Evolutionary conservation across 164 flowering plant species (phyloP), one percentile per base, ranked within the genome.

Genomic region (Kalanchoe fedtschenkoi): DNA sequence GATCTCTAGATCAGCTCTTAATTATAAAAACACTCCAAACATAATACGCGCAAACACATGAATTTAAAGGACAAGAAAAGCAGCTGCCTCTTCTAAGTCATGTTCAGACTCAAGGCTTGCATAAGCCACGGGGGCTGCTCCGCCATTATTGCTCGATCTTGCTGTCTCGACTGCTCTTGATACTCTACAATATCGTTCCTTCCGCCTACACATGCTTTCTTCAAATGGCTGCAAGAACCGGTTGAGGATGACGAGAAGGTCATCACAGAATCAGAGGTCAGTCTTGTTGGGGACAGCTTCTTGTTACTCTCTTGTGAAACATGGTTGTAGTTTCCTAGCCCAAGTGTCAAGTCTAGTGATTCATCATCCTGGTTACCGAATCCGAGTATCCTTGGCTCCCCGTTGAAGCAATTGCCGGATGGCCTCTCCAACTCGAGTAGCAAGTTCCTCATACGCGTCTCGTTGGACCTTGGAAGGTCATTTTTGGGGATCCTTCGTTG

Each of bases 391-490:
- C 53, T 32, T 4, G 59, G 65, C 62, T 34, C 75, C 51, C 47
- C 76, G 21, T 75, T 64, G 37, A 56, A 51, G 63, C 65, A 64
- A 17, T 74, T 77, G 21, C 66, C 81, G 0, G 77, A 82, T 13
- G 86, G 85, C 39, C 43, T 62, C 66, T 88, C 87, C 65, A 82
- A 62, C 54, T 86, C 85, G 7, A 78, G 70, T 21, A 41, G 65
- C 65, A 63, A 62, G 56, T 69, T 65, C 59, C 66, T 65, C 39
- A 60, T 62, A 17, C 65, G 69, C 42, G 39, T 53, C 29, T 61
- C 55, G 30, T 53, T 62, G 62, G 43, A 46, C 51, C 61, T 39
- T 21, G 34, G 61, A 59, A 42, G 65, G 5, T 28, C 60, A 13
- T 34, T 34, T 17, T 60, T 46, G n/a, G 63, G 8, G 43, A 42